These are phyloP conservation scores for Heliamphora pulchella DNA, from an alignment of 179 eudicot species.

Conservation along the genomic window DNA sequence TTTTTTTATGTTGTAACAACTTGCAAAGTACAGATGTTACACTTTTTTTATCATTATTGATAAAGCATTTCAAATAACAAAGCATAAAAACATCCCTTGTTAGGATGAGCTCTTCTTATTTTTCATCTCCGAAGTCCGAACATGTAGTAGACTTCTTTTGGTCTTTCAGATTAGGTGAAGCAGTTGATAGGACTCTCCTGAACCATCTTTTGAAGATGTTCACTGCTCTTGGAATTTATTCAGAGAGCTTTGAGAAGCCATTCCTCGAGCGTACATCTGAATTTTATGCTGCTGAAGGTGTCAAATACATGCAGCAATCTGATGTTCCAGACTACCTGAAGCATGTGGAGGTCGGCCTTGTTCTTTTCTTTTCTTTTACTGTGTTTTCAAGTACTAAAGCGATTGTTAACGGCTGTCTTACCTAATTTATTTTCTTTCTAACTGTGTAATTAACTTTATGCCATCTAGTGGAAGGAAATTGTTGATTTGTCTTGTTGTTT, in stretches of 20 bases:
- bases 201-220: conserved; percentile 98
- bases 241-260: conserved; percentile 92
- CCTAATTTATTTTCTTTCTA: background rate
- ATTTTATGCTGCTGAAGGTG: conserved; percentile 96
- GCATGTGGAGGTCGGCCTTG: conserved; percentile 77
- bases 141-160: conserved; percentile 11
- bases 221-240: conserved; percentile 80
- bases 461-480: conserved; percentile 11
- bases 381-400: background rate
- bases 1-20: background rate
- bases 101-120: background rate
- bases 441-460: background rate
- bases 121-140: background rate
- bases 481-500: background rate
- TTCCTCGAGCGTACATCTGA: conserved; percentile 83
- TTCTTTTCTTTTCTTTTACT: background rate
- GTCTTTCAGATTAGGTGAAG: conserved; percentile 78
- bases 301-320: conserved; percentile 84
- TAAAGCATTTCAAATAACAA: background rate
- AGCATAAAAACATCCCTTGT: background rate
- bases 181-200: conserved; percentile 95
- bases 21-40: background rate
- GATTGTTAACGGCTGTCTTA: background rate
- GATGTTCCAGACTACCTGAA: conserved; percentile 96
- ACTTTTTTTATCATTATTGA: background rate